phyloP scores from a whole-genome alignment of 129 eudicot species.

The Flaveria brownii region DNA sequence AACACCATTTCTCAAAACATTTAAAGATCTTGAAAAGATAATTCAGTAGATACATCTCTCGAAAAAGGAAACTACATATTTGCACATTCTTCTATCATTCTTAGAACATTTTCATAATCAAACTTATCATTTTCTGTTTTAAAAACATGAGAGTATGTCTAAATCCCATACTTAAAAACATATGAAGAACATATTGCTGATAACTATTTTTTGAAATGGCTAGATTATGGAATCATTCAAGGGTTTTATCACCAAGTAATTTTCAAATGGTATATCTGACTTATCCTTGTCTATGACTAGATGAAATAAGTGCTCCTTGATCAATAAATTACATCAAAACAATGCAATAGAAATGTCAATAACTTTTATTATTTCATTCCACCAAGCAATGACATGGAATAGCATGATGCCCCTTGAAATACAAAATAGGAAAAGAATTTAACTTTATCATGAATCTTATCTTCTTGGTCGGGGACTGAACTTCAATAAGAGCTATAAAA shows the following conservation, averaged over 20 bases:
- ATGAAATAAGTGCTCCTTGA: not conserved
- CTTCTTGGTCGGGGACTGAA: not conserved
- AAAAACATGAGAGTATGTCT: not conserved
- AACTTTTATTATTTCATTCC: not conserved
- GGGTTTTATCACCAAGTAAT: not conserved
- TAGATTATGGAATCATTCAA: not conserved
- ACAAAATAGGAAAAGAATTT: not conserved
- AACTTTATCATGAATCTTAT: not conserved
- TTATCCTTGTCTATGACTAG: not conserved
- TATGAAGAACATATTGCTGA: not conserved
- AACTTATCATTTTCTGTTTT: not conserved
- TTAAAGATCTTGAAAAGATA: not conserved
- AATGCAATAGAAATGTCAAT: not conserved
- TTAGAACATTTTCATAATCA: not conserved
- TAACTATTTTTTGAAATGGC: not conserved
- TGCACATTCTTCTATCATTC: slow-evolving; percentile 1
- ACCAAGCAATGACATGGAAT: not conserved
- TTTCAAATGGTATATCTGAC: too few relatives aligned
- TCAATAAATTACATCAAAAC: not conserved
- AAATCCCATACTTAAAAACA: not conserved
- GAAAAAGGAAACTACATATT: not conserved
- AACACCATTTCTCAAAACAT: not conserved
- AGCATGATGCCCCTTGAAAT: not conserved
- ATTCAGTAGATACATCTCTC: not conserved
- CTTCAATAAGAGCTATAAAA: not conserved